phyloP scores from a whole-genome alignment of 805 yeast species.

The Schizosaccharomyces japonicus region DNA sequence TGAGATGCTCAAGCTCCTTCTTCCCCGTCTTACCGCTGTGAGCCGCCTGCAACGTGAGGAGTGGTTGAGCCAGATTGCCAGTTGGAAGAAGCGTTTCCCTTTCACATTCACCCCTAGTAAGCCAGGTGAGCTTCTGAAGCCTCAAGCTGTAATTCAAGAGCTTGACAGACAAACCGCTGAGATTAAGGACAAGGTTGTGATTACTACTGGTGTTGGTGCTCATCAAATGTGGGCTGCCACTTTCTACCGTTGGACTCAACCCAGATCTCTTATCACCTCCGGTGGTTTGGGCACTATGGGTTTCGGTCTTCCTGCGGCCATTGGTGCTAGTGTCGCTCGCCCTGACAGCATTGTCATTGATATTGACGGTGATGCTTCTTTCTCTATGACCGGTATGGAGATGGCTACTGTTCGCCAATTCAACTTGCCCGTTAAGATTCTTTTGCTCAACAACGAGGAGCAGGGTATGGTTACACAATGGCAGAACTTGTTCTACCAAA shows the following conservation, averaged over 20 bases:
- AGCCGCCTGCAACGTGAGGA: conserved; percentile 35
- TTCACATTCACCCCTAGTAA: conserved; percentile 62
- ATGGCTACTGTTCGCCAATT: conserved; percentile 87
- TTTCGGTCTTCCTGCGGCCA: conserved; percentile 88
- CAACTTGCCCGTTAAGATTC: conserved; percentile 65
- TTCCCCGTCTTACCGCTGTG: conserved; percentile 25
- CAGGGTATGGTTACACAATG: conserved; percentile 99
- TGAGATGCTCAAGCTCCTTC: conserved; percentile 41
- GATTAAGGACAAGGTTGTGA: conserved; percentile 47
- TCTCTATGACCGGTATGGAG: conserved; percentile 90
- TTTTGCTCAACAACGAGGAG: conserved; percentile 86
- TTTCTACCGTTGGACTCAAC: conserved; percentile 79
- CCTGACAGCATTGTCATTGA: conserved; percentile 91
- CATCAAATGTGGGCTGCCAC: conserved; percentile 99
- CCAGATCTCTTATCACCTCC: conserved; percentile 86
- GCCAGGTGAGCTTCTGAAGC: conserved; percentile 38
- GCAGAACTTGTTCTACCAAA: conserved; percentile 93
- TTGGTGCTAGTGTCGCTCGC: conserved; percentile 90
- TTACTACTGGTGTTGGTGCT: conserved; percentile 97
- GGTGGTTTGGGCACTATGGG: conserved; percentile 99
- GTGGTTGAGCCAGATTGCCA: conserved; percentile 53
- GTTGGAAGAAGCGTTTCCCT: conserved; percentile 75
- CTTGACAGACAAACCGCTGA: conserved; percentile 48
- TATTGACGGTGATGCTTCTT: conserved; percentile 97
- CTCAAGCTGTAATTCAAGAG: conserved; percentile 72